phyloP scores from a whole-genome alignment of 139 green algal genomes.

The Chlorella ohadii region DNA sequence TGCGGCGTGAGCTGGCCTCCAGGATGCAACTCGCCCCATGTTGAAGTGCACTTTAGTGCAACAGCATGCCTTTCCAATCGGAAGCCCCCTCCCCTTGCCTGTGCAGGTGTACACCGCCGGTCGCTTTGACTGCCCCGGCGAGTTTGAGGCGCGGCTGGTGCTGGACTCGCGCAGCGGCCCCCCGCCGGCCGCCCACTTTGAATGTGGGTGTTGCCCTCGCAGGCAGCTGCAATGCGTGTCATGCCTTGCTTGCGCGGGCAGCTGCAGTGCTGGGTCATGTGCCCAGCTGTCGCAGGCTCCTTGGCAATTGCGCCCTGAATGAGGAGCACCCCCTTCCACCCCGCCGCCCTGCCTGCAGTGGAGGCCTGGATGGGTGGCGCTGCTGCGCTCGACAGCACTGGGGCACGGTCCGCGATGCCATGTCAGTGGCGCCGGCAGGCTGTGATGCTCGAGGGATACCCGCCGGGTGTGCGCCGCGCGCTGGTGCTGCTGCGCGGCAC shows the following conservation, averaged over 20 bases:
- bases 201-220: not conserved
- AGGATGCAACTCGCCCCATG: too few relatives aligned
- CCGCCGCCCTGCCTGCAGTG: not conserved
- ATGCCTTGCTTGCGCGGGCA: too few relatives aligned
- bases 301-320: too few relatives aligned
- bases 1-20: too few relatives aligned
- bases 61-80: too few relatives aligned
- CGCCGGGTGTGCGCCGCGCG: not conserved
- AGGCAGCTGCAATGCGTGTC: too few relatives aligned
- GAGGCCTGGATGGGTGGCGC: not conserved
- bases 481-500: constrained; percentile 3
- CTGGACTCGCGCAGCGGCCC: not conserved
- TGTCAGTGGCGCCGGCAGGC: not conserved
- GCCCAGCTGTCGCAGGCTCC: too few relatives aligned
- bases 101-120: not conserved
- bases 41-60: too few relatives aligned
- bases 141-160: not conserved
- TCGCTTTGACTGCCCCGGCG: constrained; percentile 1
- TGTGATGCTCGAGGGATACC: not conserved
- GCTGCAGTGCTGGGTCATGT: too few relatives aligned
- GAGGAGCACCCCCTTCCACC: too few relatives aligned
- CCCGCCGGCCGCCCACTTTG: not conserved
- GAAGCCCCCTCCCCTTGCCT: too few relatives aligned
- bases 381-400: not conserved
- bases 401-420: not conserved